Base-by-base conservation (phyloP, 441 rosid species). In the Melianthus villosus region DNA sequence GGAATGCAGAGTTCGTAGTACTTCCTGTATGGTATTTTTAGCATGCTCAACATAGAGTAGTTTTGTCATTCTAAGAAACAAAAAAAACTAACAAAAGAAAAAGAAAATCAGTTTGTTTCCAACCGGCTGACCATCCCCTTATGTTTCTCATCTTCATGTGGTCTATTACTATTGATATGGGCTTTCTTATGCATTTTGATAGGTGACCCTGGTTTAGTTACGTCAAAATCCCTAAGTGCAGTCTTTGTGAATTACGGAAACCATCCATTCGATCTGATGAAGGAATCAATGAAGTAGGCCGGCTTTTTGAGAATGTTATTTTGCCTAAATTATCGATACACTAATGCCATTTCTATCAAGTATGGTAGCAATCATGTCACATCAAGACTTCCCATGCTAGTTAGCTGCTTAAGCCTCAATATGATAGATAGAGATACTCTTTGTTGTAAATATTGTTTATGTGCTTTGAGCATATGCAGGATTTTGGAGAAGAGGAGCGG, bases 211-310 rank as follows among this genome's bases (percentile, higher is more conserved):
- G 58, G 45, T 14, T 41, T 38, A 39, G 69, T 66, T 36, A 58
- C 76, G 42, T 49, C 63, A 32, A 29, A 50, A 27, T 61, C 63
- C 44, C 56, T 25, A 37, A 65, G 57, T 44, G 80, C 77, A 10
- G 54, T 61, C 48, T 59, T 64, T 59, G 60, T 67, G 54, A 67
- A 67, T 50, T 57, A 48, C 50, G 77, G 80, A 52, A 46, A 59
- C 46, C 62, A 67, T 53, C 76, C 76, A 34, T 69, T 63, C 58
- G 38, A 73, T 44, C 63, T 67, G 61, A 43, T 69, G 56, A 64
- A 66, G 56, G 69, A 61, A 53, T 69, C 80, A 11, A 67, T 64
- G 68, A 66, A 54, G 80, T 73, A 62, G 57, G 71, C 50, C 43
- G 34, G 56, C 68, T 50, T 38, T 50, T 53, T 39, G 49, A 53